Evolutionary conservation across 2,329 filamentous ascomycete genomes (phyloP), one percentile per base, ranked within the genome.

Genomic region (Penicillium sp.): DNA sequence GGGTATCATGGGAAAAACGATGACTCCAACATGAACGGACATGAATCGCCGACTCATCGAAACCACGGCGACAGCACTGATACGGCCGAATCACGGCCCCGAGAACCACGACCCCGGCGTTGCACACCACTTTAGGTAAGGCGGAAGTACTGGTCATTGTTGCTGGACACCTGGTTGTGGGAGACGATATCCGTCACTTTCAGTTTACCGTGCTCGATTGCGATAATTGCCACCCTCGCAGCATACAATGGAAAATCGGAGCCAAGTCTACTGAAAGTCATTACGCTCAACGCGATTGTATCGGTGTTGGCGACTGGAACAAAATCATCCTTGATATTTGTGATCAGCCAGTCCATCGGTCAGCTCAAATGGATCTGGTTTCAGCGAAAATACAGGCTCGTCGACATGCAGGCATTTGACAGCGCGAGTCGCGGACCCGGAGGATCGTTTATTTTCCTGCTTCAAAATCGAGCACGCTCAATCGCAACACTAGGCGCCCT

Each of bases 311-410:
- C 59, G 19, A 51, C 54, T 21, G 49, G 50, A 23, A 55, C 57
- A 24, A 60, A 62, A 28, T 51, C 59, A 5, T 53, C 57, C 3
- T 45, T 64, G 26, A 47, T 62, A n/a, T 44, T 55, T 10, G 44
- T 58, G 4, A 14, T 61, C 4, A 49, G 55, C 11, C 36, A 55
- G 29, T 52, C 52, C 18, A 61, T 62, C 18, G 58, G 64, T 14
- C 61, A 64, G 33, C 31, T 61, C 19, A 66, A 64, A 48, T 65
- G 64, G 62, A 57, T 62, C 13, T 60, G 58, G 46, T 63, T 62
- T 19, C 54, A 48, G 33, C 16, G 40, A 14, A 14, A 13, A 9
- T 42, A 50, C 5, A 39, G 51, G 13, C 51, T 61, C 11, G 14
- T 47, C 31, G 48, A 60, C 10, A 34, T 63, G 8, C 54, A 63